phyloP scores from a whole-genome alignment of 164 flowering plant species.

The Buxus sempervirens region DNA sequence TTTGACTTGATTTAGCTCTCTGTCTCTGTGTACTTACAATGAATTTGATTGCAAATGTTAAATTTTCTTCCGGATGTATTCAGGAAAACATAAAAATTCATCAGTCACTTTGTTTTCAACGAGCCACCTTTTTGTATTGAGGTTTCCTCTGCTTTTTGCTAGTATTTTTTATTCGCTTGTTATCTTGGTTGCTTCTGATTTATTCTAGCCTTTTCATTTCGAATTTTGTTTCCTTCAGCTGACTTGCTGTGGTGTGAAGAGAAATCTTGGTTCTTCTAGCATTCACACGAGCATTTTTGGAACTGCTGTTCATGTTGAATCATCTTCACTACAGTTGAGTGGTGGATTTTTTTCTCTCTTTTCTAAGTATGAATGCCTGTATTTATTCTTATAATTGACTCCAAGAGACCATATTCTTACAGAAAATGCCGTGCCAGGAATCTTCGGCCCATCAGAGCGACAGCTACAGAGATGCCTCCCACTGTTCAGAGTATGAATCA shows the following conservation, averaged over 20 bases:
- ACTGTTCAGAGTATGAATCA: constrained; percentile 48
- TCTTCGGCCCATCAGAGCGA: constrained; percentile 65
- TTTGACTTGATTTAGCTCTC: neutral
- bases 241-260: constrained; percentile 18
- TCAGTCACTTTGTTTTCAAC: neutral
- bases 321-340: constrained; percentile 49
- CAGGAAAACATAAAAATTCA: neutral
- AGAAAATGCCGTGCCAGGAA: constrained; percentile 38
- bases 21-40: neutral
- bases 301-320: constrained; percentile 22
- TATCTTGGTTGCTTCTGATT: neutral
- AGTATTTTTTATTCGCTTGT: neutral
- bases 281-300: constrained; percentile 39
- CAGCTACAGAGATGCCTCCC: constrained; percentile 85
- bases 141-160: too few species aligned
- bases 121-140: neutral
- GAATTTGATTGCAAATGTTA: neutral
- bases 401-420: neutral
- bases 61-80: neutral
- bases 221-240: constrained; percentile 22
- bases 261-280: constrained; percentile 21
- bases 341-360: neutral
- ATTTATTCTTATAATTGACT: neutral
- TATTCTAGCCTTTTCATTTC: neutral
- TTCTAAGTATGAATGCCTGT: too few species aligned